Base-by-base conservation (phyloP, 371 early-diverging fungal genomes). In the Mortierella sp. region DNA sequence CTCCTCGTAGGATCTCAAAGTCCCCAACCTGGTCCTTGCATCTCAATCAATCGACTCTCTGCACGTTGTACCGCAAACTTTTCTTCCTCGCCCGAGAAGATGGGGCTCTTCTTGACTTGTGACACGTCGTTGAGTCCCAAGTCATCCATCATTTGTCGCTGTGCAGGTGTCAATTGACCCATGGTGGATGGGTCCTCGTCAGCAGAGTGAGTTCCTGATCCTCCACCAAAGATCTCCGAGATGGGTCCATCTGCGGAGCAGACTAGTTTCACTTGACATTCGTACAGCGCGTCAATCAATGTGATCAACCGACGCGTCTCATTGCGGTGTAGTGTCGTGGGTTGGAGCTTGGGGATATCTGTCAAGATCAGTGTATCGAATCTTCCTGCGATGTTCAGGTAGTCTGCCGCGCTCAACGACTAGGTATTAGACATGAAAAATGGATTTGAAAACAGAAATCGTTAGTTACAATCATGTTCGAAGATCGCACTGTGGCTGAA, bases 21-120 rank as follows among this genome's bases (percentile, higher is more conserved):
- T 10, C 76, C 65, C 82, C 81, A 82, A 17, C 79, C 71, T 31
- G 64, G 54, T 22, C 79, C 77, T 57, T 94, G 95, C 97, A 97
- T 98, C 79, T 98, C 95, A 29, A 34, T 34, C 53, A 98, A 67
- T 50, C 98, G 85, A 37, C 94, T 94, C 41, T 96, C 78, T 2
- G 96, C 95, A 54, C 98, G 84, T 72, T 93, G 91, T 64, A 96
- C 96, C n/a, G 98, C 97, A 88, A 98, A 98, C 10, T 90, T 87
- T 71, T 96, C 98, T 77, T 98, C 98, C 48, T 94, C 92, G 14
- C 94, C 96, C 10, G 92, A 87, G 72, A 93, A 92, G 39, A 94
- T 84, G 0, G 91, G 85, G 22, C 87, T 88, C 41, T 85, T 81
- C 53, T 83, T 67, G 60, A 85, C 81, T 24, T 81, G 76, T 4